Evolutionary conservation across 2,329 filamentous ascomycete genomes (phyloP).

Genomic region (Lachnellula cervina): DNA sequence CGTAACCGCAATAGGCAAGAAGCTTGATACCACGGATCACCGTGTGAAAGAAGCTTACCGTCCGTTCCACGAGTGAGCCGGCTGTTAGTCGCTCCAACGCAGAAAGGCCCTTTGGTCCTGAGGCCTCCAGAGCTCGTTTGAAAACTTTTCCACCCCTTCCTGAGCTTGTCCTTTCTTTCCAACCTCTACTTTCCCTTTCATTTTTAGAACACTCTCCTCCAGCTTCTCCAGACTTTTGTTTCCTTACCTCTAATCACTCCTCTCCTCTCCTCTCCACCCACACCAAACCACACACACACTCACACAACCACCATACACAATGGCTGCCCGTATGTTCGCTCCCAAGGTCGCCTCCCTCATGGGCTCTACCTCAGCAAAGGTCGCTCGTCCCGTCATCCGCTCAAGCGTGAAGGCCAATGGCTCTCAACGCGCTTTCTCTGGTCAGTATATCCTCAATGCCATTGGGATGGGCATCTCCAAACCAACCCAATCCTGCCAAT

Average conservation of each 20-base stretch:
- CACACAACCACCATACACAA: constrained; percentile 53
- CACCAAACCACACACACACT: constrained; percentile 11
- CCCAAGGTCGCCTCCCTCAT: constrained; percentile 73
- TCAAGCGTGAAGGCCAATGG: constrained; percentile 55
- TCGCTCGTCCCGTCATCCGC: constrained; percentile 70
- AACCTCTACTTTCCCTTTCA: constrained; percentile 4
- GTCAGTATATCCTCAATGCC: constrained; percentile 44
- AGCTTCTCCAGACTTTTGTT: constrained; percentile 18
- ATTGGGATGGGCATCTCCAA: not conserved
- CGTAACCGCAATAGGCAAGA: constrained; percentile 9
- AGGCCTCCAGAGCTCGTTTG: constrained; percentile 5
- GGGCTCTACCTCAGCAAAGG: constrained; percentile 57
- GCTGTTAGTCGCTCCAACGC: not conserved
- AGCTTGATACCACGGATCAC: constrained; percentile 17
- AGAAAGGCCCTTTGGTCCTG: not conserved
- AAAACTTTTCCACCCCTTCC: constrained; percentile 18
- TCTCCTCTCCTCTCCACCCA: constrained; percentile 17
- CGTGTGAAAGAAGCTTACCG: constrained; percentile 4
- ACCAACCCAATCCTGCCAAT: not conserved
- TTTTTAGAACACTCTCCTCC: constrained; percentile 8
- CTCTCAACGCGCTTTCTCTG: constrained; percentile 70
- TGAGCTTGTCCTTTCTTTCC: constrained; percentile 13
- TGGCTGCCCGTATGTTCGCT: constrained; percentile 74
- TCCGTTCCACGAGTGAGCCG: constrained; percentile 1
- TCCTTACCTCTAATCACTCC: constrained; percentile 5